These are phyloP conservation scores for Biscogniauxia mediterranea DNA, from an alignment of 2,329 filamentous ascomycete species.

Conservation along the genomic window DNA sequence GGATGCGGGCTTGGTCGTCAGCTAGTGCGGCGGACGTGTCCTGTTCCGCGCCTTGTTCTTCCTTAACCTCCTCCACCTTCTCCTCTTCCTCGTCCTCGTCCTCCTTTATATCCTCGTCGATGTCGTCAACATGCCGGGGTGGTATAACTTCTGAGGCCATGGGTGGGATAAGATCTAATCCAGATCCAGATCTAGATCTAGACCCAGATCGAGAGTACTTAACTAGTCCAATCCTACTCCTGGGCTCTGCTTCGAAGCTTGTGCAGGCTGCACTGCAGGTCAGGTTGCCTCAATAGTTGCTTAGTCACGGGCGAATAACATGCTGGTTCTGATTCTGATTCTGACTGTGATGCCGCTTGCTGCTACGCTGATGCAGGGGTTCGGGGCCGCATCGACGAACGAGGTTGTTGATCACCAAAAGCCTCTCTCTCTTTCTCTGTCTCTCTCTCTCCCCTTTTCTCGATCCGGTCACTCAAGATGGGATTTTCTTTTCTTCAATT, in stretches of 20 bases:
- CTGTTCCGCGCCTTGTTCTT: constrained; percentile 5
- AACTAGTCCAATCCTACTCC: neutral
- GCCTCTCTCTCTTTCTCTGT: neutral
- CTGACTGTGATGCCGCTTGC: constrained; percentile 4
- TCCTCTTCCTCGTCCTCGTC: neutral
- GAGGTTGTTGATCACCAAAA: neutral
- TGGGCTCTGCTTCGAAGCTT: neutral
- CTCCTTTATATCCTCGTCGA: constrained; percentile 9
- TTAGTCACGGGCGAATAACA: constrained; percentile 14
- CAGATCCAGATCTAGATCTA: neutral
- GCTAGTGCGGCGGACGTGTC: constrained; percentile 7
- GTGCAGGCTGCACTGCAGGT: constrained; percentile 9
- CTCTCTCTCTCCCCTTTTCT: neutral
- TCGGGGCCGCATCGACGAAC: neutral
- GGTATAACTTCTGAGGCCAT: constrained; percentile 19
- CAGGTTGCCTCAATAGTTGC: constrained; percentile 20
- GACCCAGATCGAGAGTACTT: neutral
- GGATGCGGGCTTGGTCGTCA: constrained; percentile 47
- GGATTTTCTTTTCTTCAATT: neutral
- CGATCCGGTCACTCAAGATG: too few species aligned
- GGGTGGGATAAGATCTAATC: neutral
- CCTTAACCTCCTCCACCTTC: neutral
- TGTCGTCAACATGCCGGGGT: constrained; percentile 17
- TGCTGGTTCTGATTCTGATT: constrained; percentile 5
- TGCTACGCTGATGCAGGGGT: constrained; percentile 17